phyloP scores from a whole-genome alignment of 2,329 filamentous ascomycete genomes.

The Venturia asperata region DNA sequence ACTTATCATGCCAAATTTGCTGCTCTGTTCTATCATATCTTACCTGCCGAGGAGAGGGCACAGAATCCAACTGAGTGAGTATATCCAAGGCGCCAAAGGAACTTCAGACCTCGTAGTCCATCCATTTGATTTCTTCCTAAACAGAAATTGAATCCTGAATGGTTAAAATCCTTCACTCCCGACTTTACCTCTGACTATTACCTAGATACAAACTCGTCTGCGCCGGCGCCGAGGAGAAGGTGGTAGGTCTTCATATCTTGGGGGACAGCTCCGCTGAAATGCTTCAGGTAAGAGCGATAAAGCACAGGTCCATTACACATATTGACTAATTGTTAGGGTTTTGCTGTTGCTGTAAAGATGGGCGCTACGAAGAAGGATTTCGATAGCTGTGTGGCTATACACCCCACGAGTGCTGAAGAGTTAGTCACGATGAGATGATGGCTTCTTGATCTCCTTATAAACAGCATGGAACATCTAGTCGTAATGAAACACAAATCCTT shows the following conservation, averaged over 20 bases:
- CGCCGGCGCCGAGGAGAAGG: slow-evolving; percentile 42
- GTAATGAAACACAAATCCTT: too few species aligned
- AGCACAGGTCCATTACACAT: not conserved
- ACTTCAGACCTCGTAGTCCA: not conserved
- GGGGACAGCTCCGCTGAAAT: slow-evolving; percentile 52
- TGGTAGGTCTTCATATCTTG: slow-evolving; percentile 46
- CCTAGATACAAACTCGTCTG: slow-evolving; percentile 41
- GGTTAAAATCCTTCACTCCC: too few species aligned
- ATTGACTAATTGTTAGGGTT: slow-evolving; percentile 46
- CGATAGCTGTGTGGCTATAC: slow-evolving; percentile 61
- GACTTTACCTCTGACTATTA: not conserved
- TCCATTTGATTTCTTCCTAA: not conserved
- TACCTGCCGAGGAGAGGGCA: slow-evolving; percentile 42
- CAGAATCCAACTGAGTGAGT: slow-evolving; percentile 42
- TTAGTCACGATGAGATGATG: slow-evolving; percentile 45
- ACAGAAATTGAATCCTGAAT: too few species aligned
- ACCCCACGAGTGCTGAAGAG: slow-evolving; percentile 71
- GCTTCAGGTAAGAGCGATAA: slow-evolving; percentile 34
- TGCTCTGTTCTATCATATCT: slow-evolving; percentile 43
- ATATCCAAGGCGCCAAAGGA: not conserved
- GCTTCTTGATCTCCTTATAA: not conserved
- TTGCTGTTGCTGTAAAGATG: slow-evolving; percentile 73
- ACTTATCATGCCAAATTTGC: slow-evolving; percentile 44
- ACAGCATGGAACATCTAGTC: too few species aligned
- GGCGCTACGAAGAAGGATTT: slow-evolving; percentile 56